Base-by-base conservation (phyloP, 129 eudicot genomes). In the Cynara cardunculus region DNA sequence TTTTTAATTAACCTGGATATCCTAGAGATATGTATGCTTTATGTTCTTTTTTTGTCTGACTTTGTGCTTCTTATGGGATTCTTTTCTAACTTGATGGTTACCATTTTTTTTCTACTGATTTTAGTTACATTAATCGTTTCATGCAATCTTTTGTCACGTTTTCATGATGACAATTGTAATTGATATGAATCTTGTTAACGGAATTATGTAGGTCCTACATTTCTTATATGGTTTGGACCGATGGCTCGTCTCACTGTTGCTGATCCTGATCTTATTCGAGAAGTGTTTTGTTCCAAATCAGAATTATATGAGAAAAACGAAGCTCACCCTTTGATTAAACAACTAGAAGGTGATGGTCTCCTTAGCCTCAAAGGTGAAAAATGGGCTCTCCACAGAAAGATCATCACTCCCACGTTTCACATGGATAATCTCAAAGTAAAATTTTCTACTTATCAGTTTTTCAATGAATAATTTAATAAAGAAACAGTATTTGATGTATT, bases 301-400 rank as follows among this genome's bases (percentile, higher is more conserved):
- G 94, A 94, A 66, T 86, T 87, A 61, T 94, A 87, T 27, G 97
- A 94, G 75, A 92, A 94, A 82, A 90, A 82, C 74, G 99, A 94
- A 46, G 90, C 97, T 18, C 96, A 91, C 59, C 93, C 92, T 26
- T 87, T 90, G 0, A 87, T 92, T 34, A 92, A 87, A 74, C 95
- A 89, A 53, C 93, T 94, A 61, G 99, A 94, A 87, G 99, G 99
- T 26, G 91, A 92, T 82, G 99, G 99, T 16, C 86, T 94, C 32
- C 84, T 94, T 22, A 94, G 89, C 68, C 99, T 94, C 83, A 92
- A 92, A 73, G 97, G 97, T 16, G 91, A 90, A 72, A 92, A 92
- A 90, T 92, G 98, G 99, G 97, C 97, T 85, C 92, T 86, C 81
- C 99, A 92, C 73, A 84, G 99, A 44, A 94, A 89, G 82, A 94